phyloP scores from a whole-genome alignment of 2,329 filamentous ascomycete species.

The Fusarium sp. region DNA sequence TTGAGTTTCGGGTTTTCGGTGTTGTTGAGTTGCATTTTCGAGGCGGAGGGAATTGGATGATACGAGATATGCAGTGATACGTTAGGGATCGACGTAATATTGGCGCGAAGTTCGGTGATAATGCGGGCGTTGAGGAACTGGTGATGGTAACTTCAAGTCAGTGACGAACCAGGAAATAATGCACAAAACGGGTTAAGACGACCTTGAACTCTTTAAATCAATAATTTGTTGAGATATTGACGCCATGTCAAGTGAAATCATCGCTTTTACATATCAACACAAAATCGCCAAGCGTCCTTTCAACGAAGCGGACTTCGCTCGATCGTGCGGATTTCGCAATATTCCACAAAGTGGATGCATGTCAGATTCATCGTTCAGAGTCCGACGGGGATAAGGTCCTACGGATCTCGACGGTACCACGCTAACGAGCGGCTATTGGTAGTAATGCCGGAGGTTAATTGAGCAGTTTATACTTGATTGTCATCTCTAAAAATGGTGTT shows the following conservation, averaged over 20 bases:
- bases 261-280: neutral
- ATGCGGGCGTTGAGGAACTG: too few relatives aligned
- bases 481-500: neutral
- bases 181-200: rapidly evolving
- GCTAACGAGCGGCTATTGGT: neutral
- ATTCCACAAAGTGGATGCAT: neutral
- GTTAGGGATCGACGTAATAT: neutral
- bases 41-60: too few relatives aligned
- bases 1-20: neutral
- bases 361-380: neutral
- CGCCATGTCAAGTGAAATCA: neutral
- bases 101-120: neutral
- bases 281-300: neutral
- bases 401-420: neutral
- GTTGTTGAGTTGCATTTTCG: neutral
- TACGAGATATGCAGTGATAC: neutral
- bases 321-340: neutral
- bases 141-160: rapidly evolving
- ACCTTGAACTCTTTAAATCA: rapidly evolving
- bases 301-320: neutral
- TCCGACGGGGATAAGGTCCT: constrained; percentile 7
- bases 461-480: neutral
- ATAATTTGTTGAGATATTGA: rapidly evolving
- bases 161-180: rapidly evolving
- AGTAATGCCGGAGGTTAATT: neutral